These are phyloP conservation scores for Dictyostelium discoideum DNA, from an alignment of 78 protist genomes.

Conservation along the genomic window DNA sequence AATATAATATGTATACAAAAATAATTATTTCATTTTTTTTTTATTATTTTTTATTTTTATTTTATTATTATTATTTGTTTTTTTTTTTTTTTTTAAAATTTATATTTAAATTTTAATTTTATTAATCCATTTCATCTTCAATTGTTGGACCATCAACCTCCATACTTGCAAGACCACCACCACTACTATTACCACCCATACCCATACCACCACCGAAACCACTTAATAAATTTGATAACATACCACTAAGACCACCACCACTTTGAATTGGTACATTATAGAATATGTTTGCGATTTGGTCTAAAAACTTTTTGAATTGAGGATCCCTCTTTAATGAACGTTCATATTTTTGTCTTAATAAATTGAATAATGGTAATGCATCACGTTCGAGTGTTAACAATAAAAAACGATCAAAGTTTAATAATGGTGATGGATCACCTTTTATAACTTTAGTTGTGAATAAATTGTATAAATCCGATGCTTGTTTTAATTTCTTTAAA, in stretches of 20 bases:
- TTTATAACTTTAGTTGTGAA: not conserved
- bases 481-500: conserved; percentile 20
- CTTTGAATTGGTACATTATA: conserved; percentile 45
- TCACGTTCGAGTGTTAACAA: conserved; percentile 71
- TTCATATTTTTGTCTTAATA: conserved; percentile 53
- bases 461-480: not conserved
- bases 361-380: conserved; percentile 79
- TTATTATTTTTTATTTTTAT: not conserved
- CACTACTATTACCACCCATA: not conserved
- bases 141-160: not conserved
- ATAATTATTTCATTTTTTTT: not conserved
- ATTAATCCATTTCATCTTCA: conserved; percentile 15
- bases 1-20: not conserved
- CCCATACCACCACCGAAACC: conserved; percentile 38
- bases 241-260: conserved; percentile 53
- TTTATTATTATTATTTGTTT: not conserved
- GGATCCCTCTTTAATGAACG: conserved; percentile 68
- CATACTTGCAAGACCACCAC: not conserved
- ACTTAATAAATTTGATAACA: conserved; percentile 34
- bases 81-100: not conserved
- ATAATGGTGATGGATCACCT: conserved; percentile 37
- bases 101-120: not conserved
- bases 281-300: conserved; percentile 59
- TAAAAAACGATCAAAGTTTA: conserved; percentile 57
- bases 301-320: conserved; percentile 60